phyloP scores from a whole-genome alignment of 306 rosid genomes.

The Trichosanthes truncata region DNA sequence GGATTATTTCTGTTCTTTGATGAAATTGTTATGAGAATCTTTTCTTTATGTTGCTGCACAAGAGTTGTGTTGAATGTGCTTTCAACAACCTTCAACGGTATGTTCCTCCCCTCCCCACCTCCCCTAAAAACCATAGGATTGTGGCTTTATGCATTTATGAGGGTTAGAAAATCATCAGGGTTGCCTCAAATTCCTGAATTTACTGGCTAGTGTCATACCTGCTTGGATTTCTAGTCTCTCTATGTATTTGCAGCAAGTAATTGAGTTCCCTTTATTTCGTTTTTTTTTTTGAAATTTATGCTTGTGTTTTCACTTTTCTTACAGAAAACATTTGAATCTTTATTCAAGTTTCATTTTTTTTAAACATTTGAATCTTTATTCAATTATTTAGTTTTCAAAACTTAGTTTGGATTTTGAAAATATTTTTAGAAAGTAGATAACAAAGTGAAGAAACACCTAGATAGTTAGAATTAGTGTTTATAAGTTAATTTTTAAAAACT shows the following conservation, averaged over 20 bases:
- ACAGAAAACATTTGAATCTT: no score
- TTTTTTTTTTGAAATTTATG: not conserved
- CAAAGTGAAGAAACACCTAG: no score
- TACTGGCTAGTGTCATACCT: no score
- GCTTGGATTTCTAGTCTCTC: not conserved
- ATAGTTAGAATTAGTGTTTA: no score
- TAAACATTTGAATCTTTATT: no score
- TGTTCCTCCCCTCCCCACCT: not conserved
- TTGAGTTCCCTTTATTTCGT: no score
- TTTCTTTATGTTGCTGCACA: not conserved
- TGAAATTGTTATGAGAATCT: not conserved
- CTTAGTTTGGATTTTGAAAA: no score
- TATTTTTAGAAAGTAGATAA: no score
- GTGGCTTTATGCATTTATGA: constrained; percentile 5
- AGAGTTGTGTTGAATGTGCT: constrained; percentile 4
- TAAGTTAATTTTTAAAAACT: no score
- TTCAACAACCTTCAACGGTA: not conserved
- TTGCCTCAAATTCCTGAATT: not conserved
- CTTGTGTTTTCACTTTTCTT: no score
- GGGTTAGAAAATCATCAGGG: not conserved
- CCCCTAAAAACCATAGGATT: not conserved
- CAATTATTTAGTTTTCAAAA: no score
- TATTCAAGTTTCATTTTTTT: no score
- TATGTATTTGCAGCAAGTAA: not conserved
- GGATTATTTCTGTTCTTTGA: not conserved